A percentile compares a stretch with the other conserved stretches of the same genome.
These are phyloP conservation scores for Xylaria cubensis DNA, from an alignment of 495 filamentous ascomycete species.

Conservation along the genomic window DNA sequence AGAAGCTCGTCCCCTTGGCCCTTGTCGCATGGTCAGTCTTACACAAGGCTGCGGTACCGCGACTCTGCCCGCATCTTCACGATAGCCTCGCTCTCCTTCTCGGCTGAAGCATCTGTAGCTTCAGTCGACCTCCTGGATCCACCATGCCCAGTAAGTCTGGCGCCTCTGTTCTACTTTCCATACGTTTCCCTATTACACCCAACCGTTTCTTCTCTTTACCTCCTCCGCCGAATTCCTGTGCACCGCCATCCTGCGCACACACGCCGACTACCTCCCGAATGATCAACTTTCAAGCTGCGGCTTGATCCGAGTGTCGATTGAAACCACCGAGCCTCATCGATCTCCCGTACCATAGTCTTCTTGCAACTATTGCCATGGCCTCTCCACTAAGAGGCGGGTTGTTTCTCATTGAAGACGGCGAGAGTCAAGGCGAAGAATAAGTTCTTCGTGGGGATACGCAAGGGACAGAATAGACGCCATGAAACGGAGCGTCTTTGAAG, in stretches of 20 bases:
- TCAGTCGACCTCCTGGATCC: constrained; percentile 9
- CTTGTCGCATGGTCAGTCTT: constrained; percentile 19
- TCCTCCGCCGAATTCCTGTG: background rate
- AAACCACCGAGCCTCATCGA: background rate
- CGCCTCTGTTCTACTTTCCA: background rate
- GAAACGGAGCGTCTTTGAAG: background rate
- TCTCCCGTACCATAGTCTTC: constrained; percentile 1
- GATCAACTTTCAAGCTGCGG: background rate
- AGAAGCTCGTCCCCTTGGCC: background rate
- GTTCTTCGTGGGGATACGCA: background rate
- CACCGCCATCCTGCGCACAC: background rate
- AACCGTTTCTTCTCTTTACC: background rate
- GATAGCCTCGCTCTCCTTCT: constrained; percentile 5
- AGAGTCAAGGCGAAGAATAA: background rate
- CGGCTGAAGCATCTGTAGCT: constrained; percentile 19
- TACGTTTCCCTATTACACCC: constrained; percentile 8
- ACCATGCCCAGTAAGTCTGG: constrained; percentile 28
- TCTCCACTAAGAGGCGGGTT: background rate
- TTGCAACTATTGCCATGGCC: background rate
- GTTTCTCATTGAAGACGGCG: background rate
- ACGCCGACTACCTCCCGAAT: background rate
- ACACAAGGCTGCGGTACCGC: constrained; percentile 13
- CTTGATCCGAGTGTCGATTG: background rate
- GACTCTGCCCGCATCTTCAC: background rate
- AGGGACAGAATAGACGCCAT: background rate